Evolutionary conservation across 2,329 filamentous ascomycete species (phyloP), one percentile per base, ranked within the genome.

Genomic region (Neonectria coccinea): DNA sequence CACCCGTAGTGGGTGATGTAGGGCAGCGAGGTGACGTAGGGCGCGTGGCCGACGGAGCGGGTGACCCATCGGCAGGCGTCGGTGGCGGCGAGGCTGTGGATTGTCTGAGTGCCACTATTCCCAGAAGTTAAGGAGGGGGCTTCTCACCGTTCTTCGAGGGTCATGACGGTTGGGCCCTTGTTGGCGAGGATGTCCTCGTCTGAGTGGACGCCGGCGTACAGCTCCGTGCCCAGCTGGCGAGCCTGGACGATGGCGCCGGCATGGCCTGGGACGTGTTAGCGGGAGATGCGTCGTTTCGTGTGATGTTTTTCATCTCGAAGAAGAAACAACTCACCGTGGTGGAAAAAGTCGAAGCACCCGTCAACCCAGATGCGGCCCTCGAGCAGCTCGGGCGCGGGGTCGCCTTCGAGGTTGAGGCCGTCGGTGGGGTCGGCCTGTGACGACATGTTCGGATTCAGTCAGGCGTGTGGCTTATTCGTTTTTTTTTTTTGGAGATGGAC

Each of bases 111-210:
- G 29, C 29, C 29, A 29, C 29, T 29, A 29, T 29, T 29, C 29
- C 11, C 12, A 47, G 16, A 7, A 51, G 27, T 33, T 1, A 51
- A 3, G 16, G 11, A 16, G 31, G 36, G 1, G 1, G 11, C 22
- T 59, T 68, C 76, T 75, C 81, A 88, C 91, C 95, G 91, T 86
- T 99, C 96, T 71, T 91, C 86, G 62, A 98, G 84, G 62, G 89
- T 95, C 96, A 99, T 99, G 72, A 99, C 96, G 0, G 95, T 97
- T 1, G 96, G 96, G 7, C 96, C 96, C 82, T 99, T 99, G 84
- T 99, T 97, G 76, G 94, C 92, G 71, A 97, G 85, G 74, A 99
- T 99, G 56, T 92, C 91, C 80, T 97, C 93, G 78, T 99, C 96
- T 4, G 93, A 97, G 82, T 99, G 96, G 56, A 99, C 91, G 64